Evolutionary conservation across 2,329 filamentous ascomycete genomes (phyloP).

Genomic region (Lasiodiplodia gonubiensis): DNA sequence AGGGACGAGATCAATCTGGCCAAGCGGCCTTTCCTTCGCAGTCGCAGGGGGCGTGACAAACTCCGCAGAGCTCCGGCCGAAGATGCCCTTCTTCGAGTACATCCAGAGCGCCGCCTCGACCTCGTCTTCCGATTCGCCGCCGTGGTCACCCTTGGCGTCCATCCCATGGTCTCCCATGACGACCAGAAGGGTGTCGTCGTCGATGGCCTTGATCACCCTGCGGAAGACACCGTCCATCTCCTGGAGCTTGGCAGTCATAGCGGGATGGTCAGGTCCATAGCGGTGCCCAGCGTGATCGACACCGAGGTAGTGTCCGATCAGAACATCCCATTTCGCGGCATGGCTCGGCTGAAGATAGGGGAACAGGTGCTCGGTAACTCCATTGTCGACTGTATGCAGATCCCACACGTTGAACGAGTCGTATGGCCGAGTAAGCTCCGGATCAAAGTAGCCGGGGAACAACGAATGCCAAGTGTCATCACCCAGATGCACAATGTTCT

Average conservation of each 20-base stretch:
- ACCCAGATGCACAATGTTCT: constrained; percentile 89
- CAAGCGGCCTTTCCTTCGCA: constrained; percentile 76
- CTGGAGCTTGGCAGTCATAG: constrained; percentile 86
- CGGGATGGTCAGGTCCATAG: constrained; percentile 89
- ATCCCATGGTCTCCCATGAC: constrained; percentile 99
- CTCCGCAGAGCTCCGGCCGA: constrained; percentile 74
- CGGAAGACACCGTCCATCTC: constrained; percentile 88
- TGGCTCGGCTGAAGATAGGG: constrained; percentile 74
- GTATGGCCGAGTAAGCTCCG: constrained; percentile 83
- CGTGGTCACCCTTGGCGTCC: constrained; percentile 96
- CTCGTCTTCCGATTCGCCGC: constrained; percentile 97
- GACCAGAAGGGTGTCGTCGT: constrained; percentile 85
- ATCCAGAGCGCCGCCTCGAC: constrained; percentile 96
- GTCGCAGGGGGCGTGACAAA: constrained; percentile 65
- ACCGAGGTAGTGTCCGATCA: constrained; percentile 91
- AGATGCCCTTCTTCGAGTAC: constrained; percentile 88
- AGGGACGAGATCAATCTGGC: constrained; percentile 93
- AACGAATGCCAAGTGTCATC: constrained; percentile 96
- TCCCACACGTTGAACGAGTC: constrained; percentile 99
- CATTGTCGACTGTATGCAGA: constrained; percentile 93
- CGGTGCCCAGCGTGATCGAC: constrained; percentile 97
- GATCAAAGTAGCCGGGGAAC: constrained; percentile 92
- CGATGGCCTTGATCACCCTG: constrained; percentile 72
- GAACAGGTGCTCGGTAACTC: constrained; percentile 88
- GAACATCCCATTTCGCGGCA: constrained; percentile 82